Evolutionary conservation across 1,284 basidiomycete genomes (phyloP), one percentile per base, ranked within the genome.

Genomic region (Ceratobasidium sp.): DNA sequence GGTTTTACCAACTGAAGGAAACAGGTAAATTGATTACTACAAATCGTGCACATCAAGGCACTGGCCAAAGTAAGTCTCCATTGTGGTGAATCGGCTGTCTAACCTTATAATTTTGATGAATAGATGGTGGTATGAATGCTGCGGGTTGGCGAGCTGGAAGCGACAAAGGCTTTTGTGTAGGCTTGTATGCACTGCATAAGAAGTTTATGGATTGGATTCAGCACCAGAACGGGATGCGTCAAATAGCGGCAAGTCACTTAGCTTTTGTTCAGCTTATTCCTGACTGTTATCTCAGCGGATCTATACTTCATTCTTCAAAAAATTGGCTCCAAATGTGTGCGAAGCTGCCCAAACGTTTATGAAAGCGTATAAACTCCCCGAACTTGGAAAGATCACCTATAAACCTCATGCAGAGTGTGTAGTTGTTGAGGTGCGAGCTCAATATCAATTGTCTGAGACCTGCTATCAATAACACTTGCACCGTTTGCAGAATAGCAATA

Each of bases 61-160:
- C 49, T 50, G 49, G 49, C 32, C 20, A n/a, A 8, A n/a, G 45
- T 47, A 47, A 47, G 45, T n/a, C n/a, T n/a, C n/a, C n/a, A n/a
- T n/a, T n/a, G n/a, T n/a, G n/a, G n/a, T n/a, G n/a, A n/a, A n/a
- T n/a, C n/a, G n/a, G n/a, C n/a, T n/a, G n/a, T n/a, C n/a, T n/a
- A n/a, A n/a, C n/a, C n/a, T n/a, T n/a, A n/a, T n/a, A n/a, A n/a
- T n/a, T n/a, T n/a, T n/a, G n/a, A n/a, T n/a, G n/a, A n/a, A n/a
- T 52, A 52, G 50, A 29, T n/a, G 50, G 50, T 52, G 17, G 27
- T 29, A 52, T 52, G 50, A 25, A 29, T 29, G 50, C 25, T 7
- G 20, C 17, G n/a, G 50, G 50, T 25, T 52, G 50, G 50, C 50
- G 50, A 6, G 22, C 50, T 12, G 50, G 20, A 10, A 22, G 15